phyloP scores from a whole-genome alignment of 176 grass and related monocot species.

The Phoenix roebelenii region DNA sequence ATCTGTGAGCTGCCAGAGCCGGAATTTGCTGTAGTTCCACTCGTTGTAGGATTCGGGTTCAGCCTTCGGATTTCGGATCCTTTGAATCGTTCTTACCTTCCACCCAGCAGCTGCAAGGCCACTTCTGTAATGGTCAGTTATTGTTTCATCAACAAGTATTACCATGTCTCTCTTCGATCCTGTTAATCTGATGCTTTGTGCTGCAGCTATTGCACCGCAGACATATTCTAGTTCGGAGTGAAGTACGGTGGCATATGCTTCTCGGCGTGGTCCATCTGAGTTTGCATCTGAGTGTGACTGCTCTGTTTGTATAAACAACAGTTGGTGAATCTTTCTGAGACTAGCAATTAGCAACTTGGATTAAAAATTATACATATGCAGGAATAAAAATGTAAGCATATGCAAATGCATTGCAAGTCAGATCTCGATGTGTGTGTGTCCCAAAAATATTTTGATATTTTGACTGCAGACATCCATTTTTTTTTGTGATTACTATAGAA shows the following conservation, averaged over 20 bases:
- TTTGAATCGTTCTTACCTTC: background rate
- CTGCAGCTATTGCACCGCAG: conserved; percentile 6
- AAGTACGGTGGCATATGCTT: conserved; percentile 13
- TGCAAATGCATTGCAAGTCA: too few species aligned
- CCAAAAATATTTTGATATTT: too few species aligned
- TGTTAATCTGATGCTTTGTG: conserved; percentile 1
- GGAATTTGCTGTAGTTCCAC: conserved; percentile 18
- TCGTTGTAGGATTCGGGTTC: conserved; percentile 6
- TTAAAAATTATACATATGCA: too few species aligned
- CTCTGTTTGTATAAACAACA: too few species aligned
- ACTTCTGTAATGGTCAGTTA: conserved; percentile 3
- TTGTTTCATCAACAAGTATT: conserved; percentile 4
- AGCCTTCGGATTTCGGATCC: conserved; percentile 9
- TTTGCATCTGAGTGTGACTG: too few species aligned
- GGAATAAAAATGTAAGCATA: too few species aligned
- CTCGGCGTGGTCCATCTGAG: background rate
- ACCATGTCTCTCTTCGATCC: conserved; percentile 9
- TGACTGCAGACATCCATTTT: too few species aligned
- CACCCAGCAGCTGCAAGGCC: conserved; percentile 1
- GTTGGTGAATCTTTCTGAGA: too few species aligned
- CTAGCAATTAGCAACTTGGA: too few species aligned
- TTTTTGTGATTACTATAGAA: too few species aligned
- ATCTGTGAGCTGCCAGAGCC: conserved; percentile 10
- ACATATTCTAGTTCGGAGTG: conserved; percentile 4
- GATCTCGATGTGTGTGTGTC: too few species aligned